Percentiles rank a stretch among this genome's conserved stretches.
Evolutionary conservation across 208 protist genomes (phyloP).

Genomic region (Endotrypanum monterogeii): DNA sequence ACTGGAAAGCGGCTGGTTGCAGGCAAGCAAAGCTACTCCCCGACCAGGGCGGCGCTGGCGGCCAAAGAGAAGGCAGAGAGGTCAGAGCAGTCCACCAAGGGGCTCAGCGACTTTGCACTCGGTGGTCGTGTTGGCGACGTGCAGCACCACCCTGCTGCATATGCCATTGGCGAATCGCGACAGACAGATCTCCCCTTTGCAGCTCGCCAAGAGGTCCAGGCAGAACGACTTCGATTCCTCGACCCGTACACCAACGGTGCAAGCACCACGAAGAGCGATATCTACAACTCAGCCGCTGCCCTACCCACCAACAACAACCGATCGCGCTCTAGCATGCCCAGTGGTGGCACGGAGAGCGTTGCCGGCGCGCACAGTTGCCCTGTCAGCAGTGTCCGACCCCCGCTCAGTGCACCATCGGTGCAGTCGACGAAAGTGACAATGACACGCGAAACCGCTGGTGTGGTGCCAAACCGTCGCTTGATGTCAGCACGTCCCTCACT

Average conservation of each 20-base stretch:
- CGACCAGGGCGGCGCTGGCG: neutral
- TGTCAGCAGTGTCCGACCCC: constrained; percentile 15
- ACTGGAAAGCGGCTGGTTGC: neutral
- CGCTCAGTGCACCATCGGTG: constrained; percentile 15
- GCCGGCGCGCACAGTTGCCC: constrained; percentile 16
- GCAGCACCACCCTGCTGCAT: constrained; percentile 71
- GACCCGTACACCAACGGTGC: constrained; percentile 56
- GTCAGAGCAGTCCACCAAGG: neutral
- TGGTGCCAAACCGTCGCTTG: constrained; percentile 63
- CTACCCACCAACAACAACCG: constrained; percentile 3
- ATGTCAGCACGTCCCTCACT: constrained; percentile 30
- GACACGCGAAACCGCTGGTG: constrained; percentile 64
- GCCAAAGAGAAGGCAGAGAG: neutral
- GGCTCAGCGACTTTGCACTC: constrained; percentile 68
- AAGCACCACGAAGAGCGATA: constrained; percentile 36
- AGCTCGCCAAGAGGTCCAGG: constrained; percentile 68
- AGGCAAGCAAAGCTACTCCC: neutral
- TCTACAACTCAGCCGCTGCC: constrained; percentile 17
- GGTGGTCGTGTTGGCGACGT: constrained; percentile 75
- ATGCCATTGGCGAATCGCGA: constrained; percentile 67
- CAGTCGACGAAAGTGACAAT: constrained; percentile 42
- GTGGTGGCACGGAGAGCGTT: constrained; percentile 8
- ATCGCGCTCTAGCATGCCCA: constrained; percentile 20
- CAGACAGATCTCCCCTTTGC: constrained; percentile 63
- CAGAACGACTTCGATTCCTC: constrained; percentile 73